phyloP scores from a whole-genome alignment of 2,329 filamentous ascomycete genomes.

The Arachnopeziza araneosa region DNA sequence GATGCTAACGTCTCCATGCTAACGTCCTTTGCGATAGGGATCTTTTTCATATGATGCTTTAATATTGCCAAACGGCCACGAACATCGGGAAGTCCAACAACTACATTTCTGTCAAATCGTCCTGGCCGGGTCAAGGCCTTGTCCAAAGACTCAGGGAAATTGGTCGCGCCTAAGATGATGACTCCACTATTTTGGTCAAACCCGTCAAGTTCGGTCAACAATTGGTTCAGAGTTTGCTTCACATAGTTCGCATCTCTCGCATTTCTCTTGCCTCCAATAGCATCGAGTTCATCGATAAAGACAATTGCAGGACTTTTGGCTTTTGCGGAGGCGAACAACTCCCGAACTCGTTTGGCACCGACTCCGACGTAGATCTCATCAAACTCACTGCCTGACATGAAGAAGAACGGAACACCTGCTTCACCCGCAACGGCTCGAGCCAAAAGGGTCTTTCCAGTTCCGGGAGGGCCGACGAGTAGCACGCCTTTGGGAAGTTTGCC shows the following conservation, averaged over 20 bases:
- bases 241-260: slow-evolving; percentile 90
- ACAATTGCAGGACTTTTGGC: slow-evolving; percentile 86
- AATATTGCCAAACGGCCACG: slow-evolving; percentile 89
- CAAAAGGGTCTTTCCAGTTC: slow-evolving; percentile 94
- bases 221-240: slow-evolving; percentile 95
- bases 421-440: slow-evolving; percentile 94
- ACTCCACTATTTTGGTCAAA: slow-evolving; percentile 94
- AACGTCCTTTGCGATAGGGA: slow-evolving; percentile 74
- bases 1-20: slow-evolving; percentile 80
- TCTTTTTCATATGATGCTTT: slow-evolving; percentile 88
- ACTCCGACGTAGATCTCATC: slow-evolving; percentile 98
- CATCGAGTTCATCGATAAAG: slow-evolving; percentile 91
- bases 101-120: slow-evolving; percentile 90
- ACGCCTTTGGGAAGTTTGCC: slow-evolving; percentile 97
- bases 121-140: slow-evolving; percentile 92
- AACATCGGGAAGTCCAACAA: slow-evolving; percentile 85
- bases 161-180: slow-evolving; percentile 93
- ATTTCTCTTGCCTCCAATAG: slow-evolving; percentile 90
- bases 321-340: slow-evolving; percentile 80
- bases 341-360: slow-evolving; percentile 90
- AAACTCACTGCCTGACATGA: slow-evolving; percentile 99
- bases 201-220: slow-evolving; percentile 93
- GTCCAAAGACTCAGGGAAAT: slow-evolving; percentile 90
- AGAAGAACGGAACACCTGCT: slow-evolving; percentile 97
- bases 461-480: slow-evolving; percentile 87